Percentiles rank a stretch among this genome's conserved stretches.
These are phyloP conservation scores for Naganishia vishniacii DNA, from an alignment of 768 basidiomycete genomes.

Conservation along the genomic window DNA sequence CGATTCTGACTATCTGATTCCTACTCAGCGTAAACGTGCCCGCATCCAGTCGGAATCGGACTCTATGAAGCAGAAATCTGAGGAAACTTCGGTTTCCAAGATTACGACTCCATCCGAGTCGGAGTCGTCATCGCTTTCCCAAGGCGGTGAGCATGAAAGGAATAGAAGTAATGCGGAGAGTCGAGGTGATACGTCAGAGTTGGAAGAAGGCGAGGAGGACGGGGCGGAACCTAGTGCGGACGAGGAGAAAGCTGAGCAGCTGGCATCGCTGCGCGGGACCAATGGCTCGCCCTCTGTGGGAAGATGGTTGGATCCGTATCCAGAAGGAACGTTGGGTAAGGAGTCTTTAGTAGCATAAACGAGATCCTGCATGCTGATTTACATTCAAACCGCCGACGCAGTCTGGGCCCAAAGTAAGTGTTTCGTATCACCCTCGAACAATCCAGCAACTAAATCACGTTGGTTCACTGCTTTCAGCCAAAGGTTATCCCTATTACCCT, in stretches of 20 bases:
- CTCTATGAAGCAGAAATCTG: background rate
- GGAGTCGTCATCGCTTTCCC: background rate
- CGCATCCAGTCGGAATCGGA: background rate
- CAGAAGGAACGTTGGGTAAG: conserved; percentile 36
- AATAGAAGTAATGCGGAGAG: background rate
- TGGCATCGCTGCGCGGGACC: conserved; percentile 15
- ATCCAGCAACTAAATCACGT: too few relatives aligned
- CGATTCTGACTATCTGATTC: conserved; percentile 6
- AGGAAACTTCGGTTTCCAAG: background rate
- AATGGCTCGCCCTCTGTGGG: conserved; percentile 5
- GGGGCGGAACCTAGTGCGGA: conserved; percentile 14
- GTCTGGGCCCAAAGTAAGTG: conserved; percentile 24
- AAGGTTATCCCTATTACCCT: conserved; percentile 80
- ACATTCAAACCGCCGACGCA: conserved; percentile 52
- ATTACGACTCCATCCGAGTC: background rate
- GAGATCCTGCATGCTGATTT: conserved; percentile 64
- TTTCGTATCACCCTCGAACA: too few relatives aligned
- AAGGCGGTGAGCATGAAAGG: background rate
- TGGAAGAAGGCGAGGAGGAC: background rate
- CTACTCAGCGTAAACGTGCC: background rate
- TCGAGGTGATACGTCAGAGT: background rate
- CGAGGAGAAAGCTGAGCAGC: conserved; percentile 20
- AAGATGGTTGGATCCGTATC: conserved; percentile 29
- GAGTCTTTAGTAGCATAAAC: background rate
- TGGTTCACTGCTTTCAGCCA: conserved; percentile 22